Percentiles rank a stretch among this genome's conserved stretches.
Evolutionary conservation across 306 rosid genomes (phyloP).

Genomic region (Medicago ruthenica): DNA sequence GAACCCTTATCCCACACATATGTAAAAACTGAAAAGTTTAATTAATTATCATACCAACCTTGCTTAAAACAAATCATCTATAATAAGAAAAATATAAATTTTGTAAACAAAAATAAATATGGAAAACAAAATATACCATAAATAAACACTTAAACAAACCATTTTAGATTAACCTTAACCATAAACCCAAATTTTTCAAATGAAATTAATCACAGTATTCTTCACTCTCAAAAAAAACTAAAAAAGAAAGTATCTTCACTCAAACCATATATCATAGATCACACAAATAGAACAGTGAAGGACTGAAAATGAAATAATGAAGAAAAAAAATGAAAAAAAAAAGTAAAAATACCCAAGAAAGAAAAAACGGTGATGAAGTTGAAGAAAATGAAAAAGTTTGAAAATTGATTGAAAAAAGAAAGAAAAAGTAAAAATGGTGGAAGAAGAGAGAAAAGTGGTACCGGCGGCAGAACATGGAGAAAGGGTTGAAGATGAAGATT

Average conservation of each 20-base stretch:
- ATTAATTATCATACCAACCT: slow-evolving; percentile 33
- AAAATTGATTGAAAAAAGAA: slow-evolving; percentile 31
- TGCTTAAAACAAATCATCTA: slow-evolving; percentile 36
- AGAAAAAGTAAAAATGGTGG: background rate
- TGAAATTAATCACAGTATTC: slow-evolving; percentile 33
- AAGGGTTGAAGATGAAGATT: slow-evolving; percentile 40
- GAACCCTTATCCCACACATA: slow-evolving; percentile 13
- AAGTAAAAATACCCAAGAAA: background rate
- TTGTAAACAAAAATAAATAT: slow-evolving; percentile 25
- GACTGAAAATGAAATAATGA: background rate
- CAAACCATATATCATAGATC: background rate
- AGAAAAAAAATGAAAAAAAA: background rate
- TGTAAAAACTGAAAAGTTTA: slow-evolving; percentile 5
- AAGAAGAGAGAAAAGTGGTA: slow-evolving; percentile 19
- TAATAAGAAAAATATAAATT: background rate
- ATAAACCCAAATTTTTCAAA: slow-evolving; percentile 4
- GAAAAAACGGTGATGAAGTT: slow-evolving; percentile 16
- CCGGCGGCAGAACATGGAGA: slow-evolving; percentile 41
- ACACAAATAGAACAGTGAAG: slow-evolving; percentile 15
- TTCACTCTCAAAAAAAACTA: slow-evolving; percentile 23
- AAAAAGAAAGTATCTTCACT: slow-evolving; percentile 17
- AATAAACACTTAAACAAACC: slow-evolving; percentile 37
- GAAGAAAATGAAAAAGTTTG: slow-evolving; percentile 23
- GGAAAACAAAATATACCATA: slow-evolving; percentile 12
- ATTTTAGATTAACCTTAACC: slow-evolving; percentile 26